phyloP scores from a whole-genome alignment of 768 basidiomycete species.

The Tubosaeta sp. region DNA sequence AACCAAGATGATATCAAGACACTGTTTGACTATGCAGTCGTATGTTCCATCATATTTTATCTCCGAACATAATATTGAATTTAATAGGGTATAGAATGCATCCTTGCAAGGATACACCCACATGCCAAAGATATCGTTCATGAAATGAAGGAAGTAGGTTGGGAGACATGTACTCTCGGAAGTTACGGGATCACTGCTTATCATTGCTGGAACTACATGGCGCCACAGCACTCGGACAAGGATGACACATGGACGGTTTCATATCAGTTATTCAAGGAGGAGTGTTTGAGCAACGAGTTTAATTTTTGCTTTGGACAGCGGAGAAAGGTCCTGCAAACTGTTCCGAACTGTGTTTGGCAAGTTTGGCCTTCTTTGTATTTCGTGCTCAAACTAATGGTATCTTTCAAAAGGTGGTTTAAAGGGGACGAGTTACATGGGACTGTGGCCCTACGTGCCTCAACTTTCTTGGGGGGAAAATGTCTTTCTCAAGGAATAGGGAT shows the following conservation, averaged over 20 bases:
- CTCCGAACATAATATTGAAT: neutral
- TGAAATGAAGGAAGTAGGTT: neutral
- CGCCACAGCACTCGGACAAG: neutral
- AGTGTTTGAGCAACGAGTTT: neutral
- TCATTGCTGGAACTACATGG: slow-evolving; percentile 14
- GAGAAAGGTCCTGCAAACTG: neutral
- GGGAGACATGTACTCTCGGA: neutral
- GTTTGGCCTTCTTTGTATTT: neutral
- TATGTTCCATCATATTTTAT: neutral
- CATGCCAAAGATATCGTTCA: neutral
- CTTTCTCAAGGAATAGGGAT: slow-evolving; percentile 9
- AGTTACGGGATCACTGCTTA: neutral
- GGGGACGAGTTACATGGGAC: slow-evolving; percentile 10
- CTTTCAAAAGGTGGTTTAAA: slow-evolving; percentile 9
- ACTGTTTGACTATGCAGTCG: neutral
- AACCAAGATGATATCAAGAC: neutral
- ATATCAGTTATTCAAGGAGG: slow-evolving; percentile 6
- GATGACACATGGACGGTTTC: slow-evolving; percentile 1
- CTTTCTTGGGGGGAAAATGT: neutral
- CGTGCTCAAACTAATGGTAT: too few species aligned
- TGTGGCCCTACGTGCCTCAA: slow-evolving; percentile 4
- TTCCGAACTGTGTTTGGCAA: slow-evolving; percentile 4
- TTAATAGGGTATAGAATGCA: neutral
- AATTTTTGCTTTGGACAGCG: slow-evolving; percentile 4
- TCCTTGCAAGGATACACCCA: neutral